Evolutionary conservation across 768 basidiomycete species (phyloP), one percentile per base, ranked within the genome.

Genomic region (Termitomyces sp.): DNA sequence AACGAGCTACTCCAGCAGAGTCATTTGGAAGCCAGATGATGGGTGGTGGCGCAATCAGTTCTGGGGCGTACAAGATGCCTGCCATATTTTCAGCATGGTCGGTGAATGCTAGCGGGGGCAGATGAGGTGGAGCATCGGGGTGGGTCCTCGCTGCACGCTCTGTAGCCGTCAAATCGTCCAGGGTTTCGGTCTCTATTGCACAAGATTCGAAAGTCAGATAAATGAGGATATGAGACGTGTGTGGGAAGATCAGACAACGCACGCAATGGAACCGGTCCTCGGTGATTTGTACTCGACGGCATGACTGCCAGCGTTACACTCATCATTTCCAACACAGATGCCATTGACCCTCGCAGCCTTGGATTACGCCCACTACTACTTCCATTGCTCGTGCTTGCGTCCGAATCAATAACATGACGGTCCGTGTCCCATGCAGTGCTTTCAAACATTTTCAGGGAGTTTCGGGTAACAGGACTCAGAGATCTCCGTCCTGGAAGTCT

Each of bases 11-110:
- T 23, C 87, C 87, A 15, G 85, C 83, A 11, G 78, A 77, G 67
- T 91, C 90, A 67, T 88, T 86, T 1, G 88, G 88, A n/a, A 92
- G 75, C 91, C 91, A 92, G 50, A 94, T 88, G 57, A 87, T 83
- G 1, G 89, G 90, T 19, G 80, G 73, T 17, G 89, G 88, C 12
- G 88, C 87, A 60, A 89, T 79, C 41, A 92, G 76, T 68, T 90
- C 90, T 1, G 90, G 88, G 4, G 91, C 88, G 65, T 92, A 94
- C 40, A 94, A 72, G 54, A 92, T 83, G 15, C 85, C 84, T 6
- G 82, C 79, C 80, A 88, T 85, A 63, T 89, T 86, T 64, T 87
- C 85, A 14, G 86, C 85, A 61, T 89, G 87, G 67, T 89, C 87
- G 1, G 81, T 77, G 63, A 91, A 89, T 5, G 86, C 74, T 26